Conservation (phyloP, 306 rosid species). For the Corylus heterophylla region DNA sequence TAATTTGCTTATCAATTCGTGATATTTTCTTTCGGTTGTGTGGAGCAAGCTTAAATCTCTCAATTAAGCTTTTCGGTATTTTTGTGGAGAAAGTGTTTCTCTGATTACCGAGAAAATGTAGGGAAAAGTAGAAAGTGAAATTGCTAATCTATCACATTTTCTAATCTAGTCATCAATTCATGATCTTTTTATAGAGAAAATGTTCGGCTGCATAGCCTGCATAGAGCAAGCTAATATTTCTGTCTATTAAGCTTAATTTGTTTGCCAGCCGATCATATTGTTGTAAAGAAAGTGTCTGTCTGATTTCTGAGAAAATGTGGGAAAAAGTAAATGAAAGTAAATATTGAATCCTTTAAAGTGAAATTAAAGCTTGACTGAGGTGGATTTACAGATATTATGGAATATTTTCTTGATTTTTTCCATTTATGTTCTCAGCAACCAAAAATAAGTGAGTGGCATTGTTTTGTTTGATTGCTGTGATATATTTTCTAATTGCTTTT, state of each 20-base stretch:
- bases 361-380: background rate
- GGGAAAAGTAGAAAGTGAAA: background rate
- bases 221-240: too few relatives aligned
- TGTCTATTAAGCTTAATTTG: too few relatives aligned
- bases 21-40: too few relatives aligned
- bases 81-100: conserved; percentile 10
- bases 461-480: too few relatives aligned
- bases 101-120: background rate
- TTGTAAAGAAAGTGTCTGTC: conserved; percentile 6
- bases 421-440: background rate
- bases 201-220: too few relatives aligned
- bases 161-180: too few relatives aligned
- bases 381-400: background rate
- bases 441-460: background rate
- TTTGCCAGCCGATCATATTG: too few relatives aligned
- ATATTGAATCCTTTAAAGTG: background rate
- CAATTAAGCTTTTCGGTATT: too few relatives aligned
- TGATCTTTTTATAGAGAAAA: too few relatives aligned
- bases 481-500: too few relatives aligned
- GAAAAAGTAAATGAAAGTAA: background rate
- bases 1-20: too few relatives aligned
- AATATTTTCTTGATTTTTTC: background rate
- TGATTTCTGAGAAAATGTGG: background rate
- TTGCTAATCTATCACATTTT: background rate
- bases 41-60: too few relatives aligned